A percentile compares a stretch with the other conserved stretches of the same genome.
Evolutionary conservation across 2,329 filamentous ascomycete species (phyloP).

Genomic region (Ophiostoma pallidulum): DNA sequence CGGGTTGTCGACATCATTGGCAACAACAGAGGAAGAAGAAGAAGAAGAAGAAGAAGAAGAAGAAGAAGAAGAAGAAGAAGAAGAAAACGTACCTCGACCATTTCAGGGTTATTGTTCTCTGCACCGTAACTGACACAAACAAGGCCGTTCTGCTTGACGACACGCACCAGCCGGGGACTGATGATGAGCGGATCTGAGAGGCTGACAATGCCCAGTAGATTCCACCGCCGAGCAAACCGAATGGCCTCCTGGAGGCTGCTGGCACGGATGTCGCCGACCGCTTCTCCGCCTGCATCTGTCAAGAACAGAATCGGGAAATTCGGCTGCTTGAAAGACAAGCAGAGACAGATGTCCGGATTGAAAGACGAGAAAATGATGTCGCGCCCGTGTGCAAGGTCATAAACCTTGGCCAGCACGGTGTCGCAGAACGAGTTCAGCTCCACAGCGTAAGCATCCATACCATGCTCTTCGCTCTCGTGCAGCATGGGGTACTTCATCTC

Average conservation of each 20-base stretch:
- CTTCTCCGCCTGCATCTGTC: constrained; percentile 72
- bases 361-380: constrained; percentile 97
- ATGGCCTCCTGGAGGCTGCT: constrained; percentile 92
- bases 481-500: constrained; percentile 98
- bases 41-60: background rate
- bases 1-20: too few relatives aligned
- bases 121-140: constrained; percentile 94
- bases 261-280: constrained; percentile 81
- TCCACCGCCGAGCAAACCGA: constrained; percentile 90
- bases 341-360: constrained; percentile 91
- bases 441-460: constrained; percentile 93
- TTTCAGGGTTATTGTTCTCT: constrained; percentile 75
- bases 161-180: constrained; percentile 77
- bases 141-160: constrained; percentile 88
- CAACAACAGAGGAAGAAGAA: constrained; percentile 2
- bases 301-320: constrained; percentile 93
- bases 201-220: constrained; percentile 81
- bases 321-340: constrained; percentile 93
- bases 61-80: background rate
- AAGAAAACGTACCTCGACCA: constrained; percentile 62
- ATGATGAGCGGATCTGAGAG: constrained; percentile 82
- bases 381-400: constrained; percentile 70
- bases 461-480: constrained; percentile 85
- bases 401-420: constrained; percentile 81
- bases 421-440: constrained; percentile 97